Evolutionary conservation across 441 rosid genomes (phyloP).

Genomic region (Kokia cookei): DNA sequence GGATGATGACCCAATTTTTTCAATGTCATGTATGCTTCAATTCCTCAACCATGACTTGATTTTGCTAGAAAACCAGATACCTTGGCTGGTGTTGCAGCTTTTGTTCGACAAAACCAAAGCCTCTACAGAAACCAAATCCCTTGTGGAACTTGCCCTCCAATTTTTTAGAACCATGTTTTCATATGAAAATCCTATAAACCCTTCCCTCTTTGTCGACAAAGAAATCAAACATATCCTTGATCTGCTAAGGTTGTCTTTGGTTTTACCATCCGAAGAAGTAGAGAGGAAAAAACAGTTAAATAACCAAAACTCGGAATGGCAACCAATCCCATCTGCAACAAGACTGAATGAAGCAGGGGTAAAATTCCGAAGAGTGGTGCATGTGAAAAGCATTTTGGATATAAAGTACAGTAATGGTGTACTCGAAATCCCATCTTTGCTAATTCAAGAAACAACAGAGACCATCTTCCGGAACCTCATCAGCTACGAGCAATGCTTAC

Average conservation of each 20-base stretch:
- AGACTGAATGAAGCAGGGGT: background rate
- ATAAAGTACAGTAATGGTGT: background rate
- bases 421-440: slow-evolving; percentile 4
- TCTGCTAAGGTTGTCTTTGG: background rate
- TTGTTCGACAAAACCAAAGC: background rate
- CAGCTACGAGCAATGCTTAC: slow-evolving; percentile 27
- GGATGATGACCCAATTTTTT: slow-evolving; percentile 1
- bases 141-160: background rate
- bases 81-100: background rate
- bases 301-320: background rate
- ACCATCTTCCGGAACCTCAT: slow-evolving; percentile 19
- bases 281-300: background rate
- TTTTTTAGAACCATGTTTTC: background rate
- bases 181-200: background rate
- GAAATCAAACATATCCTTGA: background rate
- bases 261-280: background rate
- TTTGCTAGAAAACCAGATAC: slow-evolving; percentile 7
- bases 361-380: background rate
- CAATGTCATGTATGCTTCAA: background rate
- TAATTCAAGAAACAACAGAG: background rate
- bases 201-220: background rate
- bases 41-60: slow-evolving; percentile 4
- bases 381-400: background rate
- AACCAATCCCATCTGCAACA: background rate
- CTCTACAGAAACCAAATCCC: background rate